Evolutionary conservation across 495 filamentous ascomycete species (phyloP).

Genomic region (Durotheca rogersii): DNA sequence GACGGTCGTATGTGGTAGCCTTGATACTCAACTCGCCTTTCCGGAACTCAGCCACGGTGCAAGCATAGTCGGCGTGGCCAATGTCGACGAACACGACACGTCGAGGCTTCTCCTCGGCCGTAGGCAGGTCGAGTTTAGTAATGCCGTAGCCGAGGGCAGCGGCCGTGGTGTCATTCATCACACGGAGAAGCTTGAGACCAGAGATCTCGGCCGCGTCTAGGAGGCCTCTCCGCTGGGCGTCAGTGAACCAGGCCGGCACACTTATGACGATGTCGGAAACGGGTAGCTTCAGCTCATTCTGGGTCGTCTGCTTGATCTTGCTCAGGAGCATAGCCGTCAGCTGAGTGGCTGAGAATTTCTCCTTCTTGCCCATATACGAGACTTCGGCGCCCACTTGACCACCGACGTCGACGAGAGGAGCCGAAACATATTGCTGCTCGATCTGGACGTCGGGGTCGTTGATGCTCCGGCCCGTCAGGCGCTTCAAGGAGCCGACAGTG

Average conservation of each 20-base stretch:
- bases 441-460: conserved; percentile 88
- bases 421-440: conserved; percentile 90
- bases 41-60: conserved; percentile 90
- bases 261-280: conserved; percentile 95
- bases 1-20: conserved; percentile 88
- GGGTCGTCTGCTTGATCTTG: conserved; percentile 87
- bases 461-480: conserved; percentile 80
- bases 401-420: conserved; percentile 81
- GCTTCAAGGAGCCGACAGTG: conserved; percentile 89
- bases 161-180: conserved; percentile 98
- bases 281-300: conserved; percentile 83
- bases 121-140: conserved; percentile 90
- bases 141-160: conserved; percentile 96
- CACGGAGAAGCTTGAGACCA: conserved; percentile 84
- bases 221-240: conserved; percentile 83
- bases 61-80: conserved; percentile 92
- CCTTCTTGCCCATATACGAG: conserved; percentile 89
- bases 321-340: conserved; percentile 91
- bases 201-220: conserved; percentile 94
- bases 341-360: conserved; percentile 88
- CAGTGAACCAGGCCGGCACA: conserved; percentile 96
- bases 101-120: conserved; percentile 86
- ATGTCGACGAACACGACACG: conserved; percentile 94
- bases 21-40: conserved; percentile 96
- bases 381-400: conserved; percentile 96